Conservation (phyloP, 306 rosid species). For the Fragaria nilgerrensis region DNA sequence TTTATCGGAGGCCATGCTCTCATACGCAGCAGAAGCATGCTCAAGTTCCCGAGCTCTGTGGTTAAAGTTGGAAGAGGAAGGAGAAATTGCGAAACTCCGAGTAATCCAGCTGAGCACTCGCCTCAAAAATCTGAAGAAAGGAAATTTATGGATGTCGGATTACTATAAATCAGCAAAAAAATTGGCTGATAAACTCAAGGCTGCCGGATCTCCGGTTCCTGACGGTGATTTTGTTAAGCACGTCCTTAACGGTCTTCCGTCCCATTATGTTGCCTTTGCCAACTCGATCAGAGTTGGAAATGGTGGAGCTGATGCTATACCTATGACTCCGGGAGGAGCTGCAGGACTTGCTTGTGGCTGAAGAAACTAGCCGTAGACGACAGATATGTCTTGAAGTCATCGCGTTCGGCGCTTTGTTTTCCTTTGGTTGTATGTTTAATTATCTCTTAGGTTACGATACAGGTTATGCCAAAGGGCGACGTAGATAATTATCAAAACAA, state of each 20-base stretch:
- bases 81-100: neutral
- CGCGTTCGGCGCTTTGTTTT: neutral
- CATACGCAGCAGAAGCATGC: neutral
- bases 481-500: too few species aligned
- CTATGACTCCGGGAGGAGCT: neutral
- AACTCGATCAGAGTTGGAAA: neutral
- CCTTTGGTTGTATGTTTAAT: neutral
- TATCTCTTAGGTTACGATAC: neutral
- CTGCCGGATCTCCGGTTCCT: neutral
- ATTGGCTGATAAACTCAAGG: neutral
- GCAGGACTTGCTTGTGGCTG: neutral
- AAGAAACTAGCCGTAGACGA: neutral
- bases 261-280: neutral
- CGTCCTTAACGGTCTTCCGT: neutral
- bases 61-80: neutral
- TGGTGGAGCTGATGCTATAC: neutral
- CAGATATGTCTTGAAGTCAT: neutral
- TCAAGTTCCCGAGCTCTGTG: neutral
- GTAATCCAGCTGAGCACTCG: neutral
- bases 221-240: neutral
- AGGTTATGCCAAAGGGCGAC: neutral
- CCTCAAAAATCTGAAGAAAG: neutral
- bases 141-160: neutral
- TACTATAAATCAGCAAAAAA: neutral
- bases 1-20: neutral